Conservation (phyloP, 2,329 filamentous ascomycete genomes). For the Cytospora mali region DNA sequence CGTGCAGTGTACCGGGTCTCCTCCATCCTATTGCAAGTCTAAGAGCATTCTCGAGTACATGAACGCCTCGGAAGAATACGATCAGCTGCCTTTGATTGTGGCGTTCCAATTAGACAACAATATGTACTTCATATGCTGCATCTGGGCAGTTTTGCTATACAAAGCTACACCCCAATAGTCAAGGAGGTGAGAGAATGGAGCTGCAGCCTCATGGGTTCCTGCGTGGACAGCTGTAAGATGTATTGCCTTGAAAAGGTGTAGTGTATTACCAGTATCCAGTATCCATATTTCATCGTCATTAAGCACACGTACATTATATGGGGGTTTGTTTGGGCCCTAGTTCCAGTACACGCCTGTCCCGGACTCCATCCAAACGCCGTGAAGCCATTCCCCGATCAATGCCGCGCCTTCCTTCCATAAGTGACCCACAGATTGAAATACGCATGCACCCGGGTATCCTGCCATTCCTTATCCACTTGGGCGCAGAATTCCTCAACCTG, state of each 20-base stretch:
- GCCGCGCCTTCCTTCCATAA: conserved; percentile 35
- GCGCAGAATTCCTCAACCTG: conserved; percentile 32
- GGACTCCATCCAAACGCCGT: neutral
- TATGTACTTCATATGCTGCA: neutral
- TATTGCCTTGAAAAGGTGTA: neutral
- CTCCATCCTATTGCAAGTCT: no score
- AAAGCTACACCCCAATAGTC: neutral
- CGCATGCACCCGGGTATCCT: conserved; percentile 35
- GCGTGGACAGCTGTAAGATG: neutral
- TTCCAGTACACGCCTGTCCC: neutral
- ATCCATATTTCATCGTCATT: neutral
- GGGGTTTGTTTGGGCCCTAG: neutral
- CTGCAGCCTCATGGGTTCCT: neutral
- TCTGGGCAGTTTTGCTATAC: neutral
- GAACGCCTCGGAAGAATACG: no score
- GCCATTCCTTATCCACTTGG: conserved; percentile 34
- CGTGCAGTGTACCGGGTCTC: no score
- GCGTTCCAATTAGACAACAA: no score
- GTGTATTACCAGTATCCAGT: neutral
- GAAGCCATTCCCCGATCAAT: neutral
- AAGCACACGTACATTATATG: neutral
- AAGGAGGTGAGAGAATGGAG: neutral
- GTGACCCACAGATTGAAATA: conserved; percentile 36
- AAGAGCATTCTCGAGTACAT: no score
- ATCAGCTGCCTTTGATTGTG: no score